Base-by-base conservation (phyloP, 257 asterid genomes). In the Jasminum sambac region DNA sequence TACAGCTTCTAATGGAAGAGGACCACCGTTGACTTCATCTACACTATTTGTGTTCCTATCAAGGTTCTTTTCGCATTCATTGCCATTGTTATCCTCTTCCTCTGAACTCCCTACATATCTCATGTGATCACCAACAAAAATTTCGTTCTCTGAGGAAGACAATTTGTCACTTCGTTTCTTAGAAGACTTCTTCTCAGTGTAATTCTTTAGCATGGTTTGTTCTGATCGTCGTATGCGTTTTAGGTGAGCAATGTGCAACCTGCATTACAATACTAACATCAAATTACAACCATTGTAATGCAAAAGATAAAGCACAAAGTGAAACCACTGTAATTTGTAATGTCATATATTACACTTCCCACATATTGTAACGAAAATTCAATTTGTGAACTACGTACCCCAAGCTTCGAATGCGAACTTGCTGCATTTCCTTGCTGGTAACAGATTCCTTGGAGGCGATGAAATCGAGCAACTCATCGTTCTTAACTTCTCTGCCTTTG, bases 1-100 rank as follows among this genome's bases (percentile, higher is more conserved):
- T 85, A 91, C 99, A 84, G 82, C 79, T 70, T 80, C 96, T 14
- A 97, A 93, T 57, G 97, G 98, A 77, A 89, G 89, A 70, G 98
- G 98, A 78, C 98, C 90, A 24, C 86, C 85, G 77, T 87, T 81
- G 39, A 84, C 84, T 80, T 79, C 83, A 58, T 89, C 97, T 19
- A 81, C 43, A 30, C 71, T 82, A 67, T 19, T 10, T 17, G 38
- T 77, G 65, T 75, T 80, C 67, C 39, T 77, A 17, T 55, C 73
- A 73, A 68, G 79, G 63, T 68, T 67, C 73, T 79, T 83, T 66
- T 79, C 84, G 74, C 42, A n/a, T 60, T 82, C 79, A 76, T 76
- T 74, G 72, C 62, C 76, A 67, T 77, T 85, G 67, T 72, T 76
- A 68, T 82, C 86, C 72, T 83, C 87, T 70, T 79, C 84, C 61